Percentiles rank a stretch among this genome's conserved stretches.
Evolutionary conservation across 2,329 filamentous ascomycete species (phyloP).

Genomic region (Zopfia rhizophila): DNA sequence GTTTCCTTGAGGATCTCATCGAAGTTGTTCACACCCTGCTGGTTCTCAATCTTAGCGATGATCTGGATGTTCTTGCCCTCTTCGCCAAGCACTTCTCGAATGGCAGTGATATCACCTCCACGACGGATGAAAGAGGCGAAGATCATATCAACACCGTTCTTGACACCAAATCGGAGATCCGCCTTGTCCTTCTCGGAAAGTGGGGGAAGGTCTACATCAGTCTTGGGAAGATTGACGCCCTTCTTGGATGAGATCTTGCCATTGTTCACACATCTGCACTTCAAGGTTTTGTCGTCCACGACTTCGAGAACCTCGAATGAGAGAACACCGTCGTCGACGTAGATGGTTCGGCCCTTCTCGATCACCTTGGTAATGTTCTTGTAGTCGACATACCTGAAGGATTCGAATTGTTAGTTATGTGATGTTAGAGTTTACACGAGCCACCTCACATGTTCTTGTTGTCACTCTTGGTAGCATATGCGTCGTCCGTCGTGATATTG

Average conservation of each 20-base stretch:
- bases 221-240: conserved; percentile 99
- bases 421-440: too few species aligned
- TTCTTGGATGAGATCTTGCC: conserved; percentile 99
- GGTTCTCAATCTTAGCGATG: conserved; percentile 99
- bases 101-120: conserved; percentile 90
- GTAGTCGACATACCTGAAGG: conserved; percentile 89
- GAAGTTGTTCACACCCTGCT: conserved; percentile 99
- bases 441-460: conserved; percentile 91
- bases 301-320: conserved; percentile 94
- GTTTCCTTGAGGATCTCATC: conserved; percentile 95
- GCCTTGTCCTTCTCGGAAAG: conserved; percentile 98
- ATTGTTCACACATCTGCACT: conserved; percentile 91
- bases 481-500: conserved; percentile 96
- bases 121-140: conserved; percentile 98
- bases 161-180: conserved; percentile 93
- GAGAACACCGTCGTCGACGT: conserved; percentile 97
- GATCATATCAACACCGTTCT: conserved; percentile 99
- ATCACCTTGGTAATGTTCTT: conserved; percentile 99
- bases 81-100: conserved; percentile 89
- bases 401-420: background rate
- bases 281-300: conserved; percentile 87
- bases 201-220: conserved; percentile 96
- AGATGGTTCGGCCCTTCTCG: conserved; percentile 88
- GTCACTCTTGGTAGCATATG: conserved; percentile 85
- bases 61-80: conserved; percentile 98